Base-by-base conservation (phyloP, 2,329 filamentous ascomycete genomes). In the Ophiostoma sp. region DNA sequence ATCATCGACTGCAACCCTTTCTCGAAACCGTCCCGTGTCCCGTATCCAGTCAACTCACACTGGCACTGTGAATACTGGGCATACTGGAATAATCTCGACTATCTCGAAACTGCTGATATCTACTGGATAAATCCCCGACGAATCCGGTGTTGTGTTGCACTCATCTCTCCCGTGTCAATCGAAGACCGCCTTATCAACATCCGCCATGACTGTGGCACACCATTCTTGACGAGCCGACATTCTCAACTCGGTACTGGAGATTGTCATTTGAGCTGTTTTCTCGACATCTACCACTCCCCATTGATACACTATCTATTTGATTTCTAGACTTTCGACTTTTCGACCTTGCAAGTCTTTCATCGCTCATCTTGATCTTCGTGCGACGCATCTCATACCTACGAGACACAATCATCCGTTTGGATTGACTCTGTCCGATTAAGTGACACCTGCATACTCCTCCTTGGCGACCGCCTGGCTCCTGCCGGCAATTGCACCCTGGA, bases 181-280 rank as follows among this genome's bases (percentile, higher is more conserved):
- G 57, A 62, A 31, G 57, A 62, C 57, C 8, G 44, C 52, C 57
- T 62, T 48, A 27, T 65, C 62, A 36, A 36, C 62, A 23, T 69
- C 57, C 70, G 67, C 65, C 70, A 71, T 71, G 70, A 62, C 60
- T 71, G 65, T 67, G 60, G 67, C 48, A 67, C 52, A 69, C 31
- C 44, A 36, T 39, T 67, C 62, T 36, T 71, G 67, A 71, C 41
- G 57, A 52, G 33, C 64, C 41, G 69, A 68, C 57, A 33, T 35
- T 54, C 44, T 64, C 44, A 60, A 70, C 62, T 39, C 36, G 52
- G 36, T 31, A 67, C 39, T 57, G 62, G 62, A 57, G 33, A 20
- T 15, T 27, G 5, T 57, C 23, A 15, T n/a, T 31, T 67, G 69
- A 31, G 11, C 11, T 33, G 57, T 33, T 31, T 13, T 62, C 27